Conservation (phyloP, 1,284 basidiomycete genomes). For the Trametes versicolor region DNA sequence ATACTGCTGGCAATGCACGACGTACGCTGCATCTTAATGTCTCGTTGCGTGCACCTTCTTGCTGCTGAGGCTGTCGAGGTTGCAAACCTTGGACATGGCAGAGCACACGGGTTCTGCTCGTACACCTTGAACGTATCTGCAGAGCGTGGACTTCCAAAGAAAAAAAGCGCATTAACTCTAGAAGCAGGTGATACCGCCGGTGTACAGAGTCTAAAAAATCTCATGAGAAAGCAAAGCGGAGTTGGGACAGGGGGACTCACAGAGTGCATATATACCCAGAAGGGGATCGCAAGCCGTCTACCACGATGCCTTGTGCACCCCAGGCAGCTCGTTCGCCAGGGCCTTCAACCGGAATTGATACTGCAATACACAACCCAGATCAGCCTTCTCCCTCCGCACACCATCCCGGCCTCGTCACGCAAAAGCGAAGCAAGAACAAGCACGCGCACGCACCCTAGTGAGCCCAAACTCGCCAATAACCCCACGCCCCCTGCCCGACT, state of each 20-base stretch:
- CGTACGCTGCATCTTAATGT: too few species aligned
- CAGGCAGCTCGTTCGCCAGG: slow-evolving; percentile 80
- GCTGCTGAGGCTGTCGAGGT: too few species aligned
- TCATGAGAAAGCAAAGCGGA: background rate
- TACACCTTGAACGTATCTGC: too few species aligned
- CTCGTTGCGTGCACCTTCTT: too few species aligned
- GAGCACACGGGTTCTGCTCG: too few species aligned
- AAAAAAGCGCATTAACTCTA: background rate
- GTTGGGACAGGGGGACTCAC: slow-evolving; percentile 4
- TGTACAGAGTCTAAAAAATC: background rate
- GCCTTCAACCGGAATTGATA: slow-evolving; percentile 92
- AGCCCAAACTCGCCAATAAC: slow-evolving; percentile 91
- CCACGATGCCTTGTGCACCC: slow-evolving; percentile 93
- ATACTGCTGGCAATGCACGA: too few species aligned
- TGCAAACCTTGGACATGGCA: too few species aligned
- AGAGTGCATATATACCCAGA: slow-evolving; percentile 15
- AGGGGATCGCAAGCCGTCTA: slow-evolving; percentile 14
- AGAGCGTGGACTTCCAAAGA: too few species aligned
- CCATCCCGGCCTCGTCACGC: background rate
- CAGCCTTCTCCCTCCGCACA: background rate
- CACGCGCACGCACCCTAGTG: slow-evolving; percentile 77
- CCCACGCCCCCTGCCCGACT: slow-evolving; percentile 87
- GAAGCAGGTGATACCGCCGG: background rate
- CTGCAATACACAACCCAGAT: slow-evolving; percentile 51
- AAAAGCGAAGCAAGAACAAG: background rate